Base-by-base conservation (phyloP, 257 asterid species). In the Cruciata laevipes region DNA sequence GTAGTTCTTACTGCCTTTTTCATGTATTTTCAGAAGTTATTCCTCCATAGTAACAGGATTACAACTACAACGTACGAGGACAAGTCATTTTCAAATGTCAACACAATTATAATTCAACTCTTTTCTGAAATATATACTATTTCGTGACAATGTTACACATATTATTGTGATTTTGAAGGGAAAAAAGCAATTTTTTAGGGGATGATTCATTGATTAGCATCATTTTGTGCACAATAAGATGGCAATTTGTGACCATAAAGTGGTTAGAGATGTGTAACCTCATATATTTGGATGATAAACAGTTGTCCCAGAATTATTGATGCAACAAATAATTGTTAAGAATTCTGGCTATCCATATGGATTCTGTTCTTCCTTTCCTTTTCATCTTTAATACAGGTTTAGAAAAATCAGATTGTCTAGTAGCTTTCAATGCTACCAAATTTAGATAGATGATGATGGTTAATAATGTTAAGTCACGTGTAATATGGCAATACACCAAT, bases 61-160 rank as follows among this genome's bases (percentile, higher is more conserved):
- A n/a, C n/a, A n/a, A n/a, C n/a, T 47, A 66, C 75, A 49, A 55
- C 69, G 74, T 74, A 38, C 61, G 78, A 68, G 55, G 69, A 67
- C 31, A 24, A 61, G 70, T 47, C 69, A 35, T 73, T 61, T 47
- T 69, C 79, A 61, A 65, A 4, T 47, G n/a, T 47, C 55, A 7
- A 4, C 16, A 47, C 20, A n/a, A 17, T 1, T 21, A 49, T 17
- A 49, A 21, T 49, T 9, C 20, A 49, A 6, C 10, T 53, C 11
- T 53, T 18, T 53, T n/a, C 60, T 0, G 14, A 53, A 18, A 53
- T 53, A 40, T 3, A 40, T 1, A 35, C 5, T 51, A 18, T 17
- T n/a, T n/a, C 55, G 49, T 40, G 49, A 40, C 12, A 42, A 18
- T 51, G 10, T 0, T 51, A 17, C 13, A 7, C 40, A 32, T 31